Base-by-base conservation (phyloP, 257 asterid species). In the Hygrophila difformis region DNA sequence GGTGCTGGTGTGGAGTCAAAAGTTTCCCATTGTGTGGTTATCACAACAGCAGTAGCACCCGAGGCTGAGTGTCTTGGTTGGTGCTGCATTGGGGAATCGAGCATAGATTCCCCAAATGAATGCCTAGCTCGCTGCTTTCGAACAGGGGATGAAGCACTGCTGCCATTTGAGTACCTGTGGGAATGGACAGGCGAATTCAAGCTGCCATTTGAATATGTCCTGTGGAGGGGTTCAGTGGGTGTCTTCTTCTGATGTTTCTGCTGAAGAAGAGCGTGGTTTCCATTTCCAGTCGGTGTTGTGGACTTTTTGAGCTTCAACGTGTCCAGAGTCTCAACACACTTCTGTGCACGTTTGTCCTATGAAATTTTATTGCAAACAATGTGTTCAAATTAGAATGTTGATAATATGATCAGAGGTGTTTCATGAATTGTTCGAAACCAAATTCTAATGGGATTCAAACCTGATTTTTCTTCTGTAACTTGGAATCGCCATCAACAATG, bases 11-110 rank as follows among this genome's bases (percentile, higher is more conserved):
- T 38, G 11, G 93, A 66, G 33, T 87, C 97, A 43, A 87, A 87
- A 2, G 84, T 87, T 63, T 83, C 97, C 97, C 97, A 87, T 42
- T 83, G 77, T 6, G 94, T 87, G 0, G 97, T 87, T 37, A 87
- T 75, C 21, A 87, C 93, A 40, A 77, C 93, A 5, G 78, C 61
- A 0, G 65, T 60, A 9, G 78, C 78, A 0, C 93, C 70, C 49
- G 70, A 44, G 1, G 82, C 68, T 66, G 56, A 73, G 51, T 76
- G 56, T 3, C 74, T 49, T 0, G 82, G 68, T 44, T 66, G 77
- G 54, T 60, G 62, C 22, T 57, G 64, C 43, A 39, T 59, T 3
- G 69, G 74, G 4, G 70, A 60, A 48, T 56, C 61, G 3, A 48
- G 47, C 18, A 68, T 48, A 3, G 77, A 71, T 22, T 56, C 51